A percentile compares a stretch with the other conserved stretches of the same genome.
Conservation (phyloP, 1,139 yeast species). For the Geotrichum fermentans region DNA sequence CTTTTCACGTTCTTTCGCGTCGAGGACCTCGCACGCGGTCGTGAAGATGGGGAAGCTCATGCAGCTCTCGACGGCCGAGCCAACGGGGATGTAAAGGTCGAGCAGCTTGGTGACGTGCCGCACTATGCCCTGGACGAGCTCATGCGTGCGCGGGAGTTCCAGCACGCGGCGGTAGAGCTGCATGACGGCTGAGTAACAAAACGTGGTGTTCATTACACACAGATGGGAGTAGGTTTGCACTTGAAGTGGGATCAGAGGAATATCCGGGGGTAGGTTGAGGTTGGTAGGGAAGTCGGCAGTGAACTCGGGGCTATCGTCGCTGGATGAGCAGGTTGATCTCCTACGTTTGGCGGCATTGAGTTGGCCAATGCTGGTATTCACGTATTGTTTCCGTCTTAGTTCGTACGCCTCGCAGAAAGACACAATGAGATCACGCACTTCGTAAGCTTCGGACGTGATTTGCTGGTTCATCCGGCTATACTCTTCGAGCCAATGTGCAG, state of each 20-base stretch:
- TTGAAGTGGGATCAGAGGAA: constrained; percentile 14
- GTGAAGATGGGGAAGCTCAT: constrained; percentile 50
- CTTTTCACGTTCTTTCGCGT: constrained; percentile 37
- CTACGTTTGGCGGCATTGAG: neutral
- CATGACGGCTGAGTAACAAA: constrained; percentile 49
- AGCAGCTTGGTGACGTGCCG: constrained; percentile 40
- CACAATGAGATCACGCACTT: constrained; percentile 26
- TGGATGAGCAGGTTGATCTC: neutral
- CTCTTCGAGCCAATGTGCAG: neutral
- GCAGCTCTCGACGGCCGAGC: constrained; percentile 49
- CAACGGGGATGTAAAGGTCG: constrained; percentile 41
- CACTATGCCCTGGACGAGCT: constrained; percentile 45
- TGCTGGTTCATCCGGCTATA: constrained; percentile 21
- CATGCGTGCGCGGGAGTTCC: constrained; percentile 42
- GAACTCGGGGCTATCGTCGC: neutral
- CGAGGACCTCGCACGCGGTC: constrained; percentile 50
- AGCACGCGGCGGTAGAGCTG: constrained; percentile 51
- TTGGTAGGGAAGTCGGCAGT: neutral
- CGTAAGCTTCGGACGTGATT: constrained; percentile 28
- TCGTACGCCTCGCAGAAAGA: constrained; percentile 27
- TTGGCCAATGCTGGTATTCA: constrained; percentile 16
- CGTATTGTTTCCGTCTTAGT: constrained; percentile 23
- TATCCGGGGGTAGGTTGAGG: neutral
- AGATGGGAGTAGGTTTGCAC: constrained; percentile 40
- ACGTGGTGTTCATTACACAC: constrained; percentile 48